These are phyloP conservation scores for Aegle marmelos DNA, from an alignment of 345 rosid species.

Conservation along the genomic window DNA sequence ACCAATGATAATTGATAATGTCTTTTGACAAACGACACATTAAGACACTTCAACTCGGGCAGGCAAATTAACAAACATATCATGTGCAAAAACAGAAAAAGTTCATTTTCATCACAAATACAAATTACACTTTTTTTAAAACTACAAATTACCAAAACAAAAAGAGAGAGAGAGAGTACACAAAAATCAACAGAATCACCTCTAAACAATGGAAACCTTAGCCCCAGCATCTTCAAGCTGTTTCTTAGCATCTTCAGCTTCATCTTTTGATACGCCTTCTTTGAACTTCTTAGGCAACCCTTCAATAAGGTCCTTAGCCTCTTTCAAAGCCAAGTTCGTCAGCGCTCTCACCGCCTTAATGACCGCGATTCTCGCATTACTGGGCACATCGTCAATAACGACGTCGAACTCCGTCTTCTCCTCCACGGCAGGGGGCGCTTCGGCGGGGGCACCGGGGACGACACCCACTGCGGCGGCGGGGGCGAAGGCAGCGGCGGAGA, in stretches of 20 bases:
- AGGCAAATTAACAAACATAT: conserved; percentile 6
- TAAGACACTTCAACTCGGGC: background rate
- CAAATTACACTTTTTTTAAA: background rate
- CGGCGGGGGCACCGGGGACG: conserved; percentile 33
- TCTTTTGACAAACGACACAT: background rate
- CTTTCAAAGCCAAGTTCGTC: conserved; percentile 83
- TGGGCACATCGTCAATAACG: conserved; percentile 72
- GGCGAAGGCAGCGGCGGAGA: conserved; percentile 72
- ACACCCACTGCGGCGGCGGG: conserved; percentile 49
- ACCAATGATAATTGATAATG: too few relatives aligned
- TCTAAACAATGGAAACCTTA: conserved; percentile 52
- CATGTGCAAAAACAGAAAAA: background rate
- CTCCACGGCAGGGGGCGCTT: conserved; percentile 38
- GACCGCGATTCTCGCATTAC: conserved; percentile 66
- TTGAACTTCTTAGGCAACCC: conserved; percentile 89
- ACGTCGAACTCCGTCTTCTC: conserved; percentile 89
- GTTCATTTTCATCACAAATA: background rate
- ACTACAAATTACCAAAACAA: background rate
- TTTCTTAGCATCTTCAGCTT: conserved; percentile 87
- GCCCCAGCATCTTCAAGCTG: conserved; percentile 90
- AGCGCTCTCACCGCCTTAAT: conserved; percentile 75
- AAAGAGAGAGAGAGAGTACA: background rate
- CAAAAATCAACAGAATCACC: background rate
- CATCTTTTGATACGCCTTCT: conserved; percentile 70
- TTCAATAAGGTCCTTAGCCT: conserved; percentile 82